Base-by-base conservation (phyloP, 2,329 filamentous ascomycete genomes). In the Penicillium sp. region DNA sequence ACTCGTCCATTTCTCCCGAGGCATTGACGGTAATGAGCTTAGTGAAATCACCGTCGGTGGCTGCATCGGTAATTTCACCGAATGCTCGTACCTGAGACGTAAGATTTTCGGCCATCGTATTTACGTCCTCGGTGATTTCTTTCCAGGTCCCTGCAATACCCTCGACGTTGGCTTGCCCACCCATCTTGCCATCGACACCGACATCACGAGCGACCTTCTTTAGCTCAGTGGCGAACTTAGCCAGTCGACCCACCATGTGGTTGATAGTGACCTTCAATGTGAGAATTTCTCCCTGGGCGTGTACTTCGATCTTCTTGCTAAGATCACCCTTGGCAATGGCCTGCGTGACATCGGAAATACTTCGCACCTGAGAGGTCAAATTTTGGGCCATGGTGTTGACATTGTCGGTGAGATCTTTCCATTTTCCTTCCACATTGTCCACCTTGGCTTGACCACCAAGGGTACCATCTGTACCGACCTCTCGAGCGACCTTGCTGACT, bases 81-180 rank as follows among this genome's bases (percentile, higher is more conserved):
- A 98, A 98, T 29, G 93, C 93, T 59, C 93, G 86, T 61, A 98
- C 93, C 79, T 98, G 93, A 0, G 91, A 93, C 3, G 91, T 97
- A 74, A 95, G 69, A 55, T 87, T 87, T 60, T 86, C 77, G 26
- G 84, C 84, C 89, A 95, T 95, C 40, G 88, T 95, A 68, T 95
- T 95, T 68, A 95, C 89, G 65, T 95, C 89, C 43, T 89, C 91
- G 0, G 93, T 97, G 61, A 98, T 97, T 68, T 98, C 91, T 66
- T 95, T 96, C 93, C 91, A 98, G 44, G 90, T 83, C 53, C 91
- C 91, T 59, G 90, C 89, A 49, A 97, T 84, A 48, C 90, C 90
- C 55, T 89, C 87, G 41, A 96, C 87, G 65, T 96, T 90, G 51
- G 91, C 93, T 68, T 98, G 93, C 14, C 91, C 91, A 61, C 91